Conservation (phyloP, 2,329 filamentous ascomycete species). For the Didymella pomorum region DNA sequence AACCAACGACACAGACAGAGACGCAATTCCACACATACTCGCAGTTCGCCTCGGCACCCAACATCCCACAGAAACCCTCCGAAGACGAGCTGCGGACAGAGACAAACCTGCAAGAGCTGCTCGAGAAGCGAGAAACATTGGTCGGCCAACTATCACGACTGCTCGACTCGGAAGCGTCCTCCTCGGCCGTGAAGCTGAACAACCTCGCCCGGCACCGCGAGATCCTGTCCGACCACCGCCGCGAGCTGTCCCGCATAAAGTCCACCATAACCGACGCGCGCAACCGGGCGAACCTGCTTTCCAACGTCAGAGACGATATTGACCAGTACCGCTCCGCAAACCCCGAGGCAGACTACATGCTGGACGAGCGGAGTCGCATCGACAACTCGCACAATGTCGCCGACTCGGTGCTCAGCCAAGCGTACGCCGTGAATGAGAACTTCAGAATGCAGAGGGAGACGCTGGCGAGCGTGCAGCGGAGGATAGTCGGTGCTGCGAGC, state of each 20-base stretch:
- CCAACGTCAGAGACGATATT: constrained; percentile 91
- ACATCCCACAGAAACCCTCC: constrained; percentile 81
- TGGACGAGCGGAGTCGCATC: constrained; percentile 83
- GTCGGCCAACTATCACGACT: constrained; percentile 85
- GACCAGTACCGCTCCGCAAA: constrained; percentile 84
- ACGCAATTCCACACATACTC: constrained; percentile 84
- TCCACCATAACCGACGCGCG: constrained; percentile 78
- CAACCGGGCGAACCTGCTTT: constrained; percentile 87
- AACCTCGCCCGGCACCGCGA: constrained; percentile 92
- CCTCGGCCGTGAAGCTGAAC: constrained; percentile 95
- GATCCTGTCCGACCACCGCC: constrained; percentile 85
- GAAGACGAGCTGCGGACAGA: constrained; percentile 85
- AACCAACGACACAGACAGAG: constrained; percentile 71
- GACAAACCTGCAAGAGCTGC: constrained; percentile 79
- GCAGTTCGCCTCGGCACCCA: constrained; percentile 82
- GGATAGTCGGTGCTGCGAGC: constrained; percentile 87
- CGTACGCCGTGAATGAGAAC: constrained; percentile 94
- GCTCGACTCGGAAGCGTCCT: constrained; percentile 90
- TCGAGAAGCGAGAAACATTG: constrained; percentile 85
- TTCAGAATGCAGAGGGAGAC: constrained; percentile 89
- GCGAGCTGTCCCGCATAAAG: constrained; percentile 79
- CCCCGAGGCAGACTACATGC: constrained; percentile 96
- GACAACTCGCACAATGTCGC: constrained; percentile 90
- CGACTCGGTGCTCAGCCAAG: constrained; percentile 90
- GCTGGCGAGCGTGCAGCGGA: constrained; percentile 83